Percentiles rank a stretch among this genome's conserved stretches.
Conservation (phyloP, 1,284 basidiomycete genomes). For the Gomphus bonarii region DNA sequence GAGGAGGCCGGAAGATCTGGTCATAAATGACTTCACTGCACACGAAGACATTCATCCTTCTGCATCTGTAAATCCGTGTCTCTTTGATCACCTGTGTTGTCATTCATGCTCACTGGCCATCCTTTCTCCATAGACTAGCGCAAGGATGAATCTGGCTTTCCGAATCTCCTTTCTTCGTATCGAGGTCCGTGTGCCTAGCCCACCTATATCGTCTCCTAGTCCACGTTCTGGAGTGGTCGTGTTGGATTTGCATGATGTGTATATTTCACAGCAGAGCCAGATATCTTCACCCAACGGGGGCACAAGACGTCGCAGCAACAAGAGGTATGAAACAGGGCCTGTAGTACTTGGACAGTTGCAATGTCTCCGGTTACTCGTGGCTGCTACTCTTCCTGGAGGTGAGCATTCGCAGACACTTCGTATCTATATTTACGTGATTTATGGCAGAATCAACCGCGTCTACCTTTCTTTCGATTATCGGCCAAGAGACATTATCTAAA, state of each 20-base stretch:
- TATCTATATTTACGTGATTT: neutral
- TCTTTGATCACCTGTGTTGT: neutral
- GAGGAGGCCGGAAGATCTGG: constrained; percentile 36
- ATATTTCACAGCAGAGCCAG: constrained; percentile 19
- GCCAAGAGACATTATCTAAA: neutral
- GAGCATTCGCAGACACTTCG: neutral
- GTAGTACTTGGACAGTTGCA: neutral
- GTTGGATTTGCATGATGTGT: constrained; percentile 52
- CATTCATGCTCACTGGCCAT: neutral
- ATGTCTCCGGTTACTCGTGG: neutral
- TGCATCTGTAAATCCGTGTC: neutral
- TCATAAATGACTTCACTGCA: constrained; percentile 38
- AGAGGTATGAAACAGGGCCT: neutral
- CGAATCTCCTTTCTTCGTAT: constrained; percentile 45
- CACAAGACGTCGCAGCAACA: neutral
- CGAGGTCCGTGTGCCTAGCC: constrained; percentile 42
- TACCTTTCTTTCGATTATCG: constrained; percentile 15
- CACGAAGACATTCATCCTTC: neutral
- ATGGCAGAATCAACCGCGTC: constrained; percentile 12
- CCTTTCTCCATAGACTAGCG: neutral
- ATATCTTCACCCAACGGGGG: neutral
- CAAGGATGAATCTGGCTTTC: constrained; percentile 22
- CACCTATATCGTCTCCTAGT: constrained; percentile 15
- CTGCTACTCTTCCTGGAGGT: constrained; percentile 5
- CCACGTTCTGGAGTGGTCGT: constrained; percentile 57